Base-by-base conservation (phyloP, 1,284 basidiomycete genomes). In the Boletus holoroseus region DNA sequence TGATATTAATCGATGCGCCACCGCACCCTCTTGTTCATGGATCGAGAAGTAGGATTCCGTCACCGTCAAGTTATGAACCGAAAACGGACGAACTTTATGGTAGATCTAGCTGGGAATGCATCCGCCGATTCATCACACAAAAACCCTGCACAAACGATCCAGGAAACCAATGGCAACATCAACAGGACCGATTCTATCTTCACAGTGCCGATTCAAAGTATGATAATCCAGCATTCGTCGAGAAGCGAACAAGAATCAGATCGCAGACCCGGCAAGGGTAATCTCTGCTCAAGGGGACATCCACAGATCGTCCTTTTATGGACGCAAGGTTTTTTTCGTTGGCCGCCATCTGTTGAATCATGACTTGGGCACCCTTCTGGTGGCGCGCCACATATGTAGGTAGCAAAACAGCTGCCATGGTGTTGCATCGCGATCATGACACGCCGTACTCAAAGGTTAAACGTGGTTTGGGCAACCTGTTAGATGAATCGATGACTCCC, bases 1-100 rank as follows among this genome's bases (percentile, higher is more conserved):
- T 46, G 16, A 41, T 46, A 40, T 52, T 26, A 41, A 54, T 59
- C 50, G 42, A 61, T 58, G 47, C 66, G 66, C 64, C 66, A 68
- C 66, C 42, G 48, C 55, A 58, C 51, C 38, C 36, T 44, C 12
- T 36, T 18, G 15, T 38, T 27, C 38, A 39, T 45, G 8, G 7
- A 36, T 39, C 15, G 34, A 41, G 41, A 36, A 28, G 7, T 34
- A 38, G 24, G n/a, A 38, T 36, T 39, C 43, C 40, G 54, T 48
- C 52, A 48, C 41, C 20, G 34, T 39, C 32, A 28, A 52, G 31
- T 42, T 32, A 13, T 16, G 18, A 42, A 31, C 38, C 26, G 15
- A 38, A 16, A 35, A 24, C 24, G 32, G 36, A 24, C n/a, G 8
- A 28, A 12, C 28, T 16, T 27, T 15, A 32, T 26, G 32, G 3